Evolutionary conservation across 1,284 basidiomycete species (phyloP).

Genomic region (Irpex lacteus): DNA sequence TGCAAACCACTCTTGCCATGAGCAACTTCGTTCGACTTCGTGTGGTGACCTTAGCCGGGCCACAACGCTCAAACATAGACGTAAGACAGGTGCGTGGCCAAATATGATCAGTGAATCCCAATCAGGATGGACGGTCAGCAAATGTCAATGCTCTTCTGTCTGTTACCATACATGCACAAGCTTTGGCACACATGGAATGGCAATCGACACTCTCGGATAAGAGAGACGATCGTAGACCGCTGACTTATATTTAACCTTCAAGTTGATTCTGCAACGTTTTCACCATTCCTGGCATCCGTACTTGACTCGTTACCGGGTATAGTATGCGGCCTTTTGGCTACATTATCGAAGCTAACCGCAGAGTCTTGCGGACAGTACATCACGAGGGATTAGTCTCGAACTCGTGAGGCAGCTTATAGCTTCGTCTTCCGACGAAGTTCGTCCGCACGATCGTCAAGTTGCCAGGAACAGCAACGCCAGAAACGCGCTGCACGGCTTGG

Average conservation of each 20-base stretch:
- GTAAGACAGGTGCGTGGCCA: no score
- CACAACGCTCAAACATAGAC: no score
- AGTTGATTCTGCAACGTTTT: not conserved
- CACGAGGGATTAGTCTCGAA: conserved; percentile 41
- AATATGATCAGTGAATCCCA: no score
- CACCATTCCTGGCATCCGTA: not conserved
- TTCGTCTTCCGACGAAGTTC: conserved; percentile 32
- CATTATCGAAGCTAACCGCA: not conserved
- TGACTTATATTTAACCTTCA: not conserved
- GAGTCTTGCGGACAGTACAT: conserved; percentile 25
- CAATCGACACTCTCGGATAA: no score
- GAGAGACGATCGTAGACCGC: no score
- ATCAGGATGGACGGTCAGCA: no score
- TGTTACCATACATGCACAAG: no score
- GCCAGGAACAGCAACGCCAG: conserved; percentile 23
- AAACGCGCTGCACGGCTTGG: conserved; percentile 32
- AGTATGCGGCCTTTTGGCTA: not conserved
- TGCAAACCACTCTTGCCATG: no score
- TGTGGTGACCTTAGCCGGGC: no score
- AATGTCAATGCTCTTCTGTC: no score
- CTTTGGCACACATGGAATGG: no score
- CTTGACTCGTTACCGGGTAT: not conserved
- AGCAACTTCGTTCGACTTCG: no score
- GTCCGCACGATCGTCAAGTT: conserved; percentile 31
- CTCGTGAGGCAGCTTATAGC: conserved; percentile 33